Evolutionary conservation across 768 basidiomycete genomes (phyloP).

Genomic region (Termitomyces sp.): DNA sequence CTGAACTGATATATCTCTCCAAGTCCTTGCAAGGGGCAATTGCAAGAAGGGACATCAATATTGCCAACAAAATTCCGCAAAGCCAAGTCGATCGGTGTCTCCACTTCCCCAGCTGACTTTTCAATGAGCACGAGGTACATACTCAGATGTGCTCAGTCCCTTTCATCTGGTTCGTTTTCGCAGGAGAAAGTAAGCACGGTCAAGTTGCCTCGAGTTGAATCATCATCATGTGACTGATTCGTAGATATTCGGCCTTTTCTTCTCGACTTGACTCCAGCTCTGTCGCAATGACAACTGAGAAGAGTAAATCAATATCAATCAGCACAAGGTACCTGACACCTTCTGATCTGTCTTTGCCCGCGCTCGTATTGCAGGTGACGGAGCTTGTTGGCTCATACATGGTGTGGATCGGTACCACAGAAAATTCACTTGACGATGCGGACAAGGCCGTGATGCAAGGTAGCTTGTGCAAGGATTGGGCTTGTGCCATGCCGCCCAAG

Average conservation of each 20-base stretch:
- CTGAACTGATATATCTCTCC: not conserved
- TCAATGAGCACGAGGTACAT: not conserved
- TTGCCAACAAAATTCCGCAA: not conserved
- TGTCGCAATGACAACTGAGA: constrained; percentile 13
- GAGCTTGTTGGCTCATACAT: constrained; percentile 70
- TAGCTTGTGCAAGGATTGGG: constrained; percentile 70
- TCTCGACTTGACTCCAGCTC: constrained; percentile 1
- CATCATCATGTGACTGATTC: constrained; percentile 5
- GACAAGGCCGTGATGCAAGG: constrained; percentile 49
- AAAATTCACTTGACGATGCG: constrained; percentile 37
- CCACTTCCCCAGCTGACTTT: not conserved
- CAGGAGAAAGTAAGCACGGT: not conserved
- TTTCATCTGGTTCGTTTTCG: not conserved
- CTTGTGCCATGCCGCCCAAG: constrained; percentile 69
- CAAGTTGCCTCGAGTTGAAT: not conserved
- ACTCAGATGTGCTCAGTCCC: not conserved
- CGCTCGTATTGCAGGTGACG: constrained; percentile 63
- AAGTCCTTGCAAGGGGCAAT: not conserved
- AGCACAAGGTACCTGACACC: constrained; percentile 45
- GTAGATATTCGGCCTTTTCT: not conserved
- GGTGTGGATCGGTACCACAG: constrained; percentile 74
- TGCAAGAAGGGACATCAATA: not conserved
- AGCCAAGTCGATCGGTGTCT: not conserved
- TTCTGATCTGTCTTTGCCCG: constrained; percentile 45
- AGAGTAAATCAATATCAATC: constrained; percentile 21